Conservation (phyloP, 768 basidiomycete genomes). For the Austroboletus festivus region DNA sequence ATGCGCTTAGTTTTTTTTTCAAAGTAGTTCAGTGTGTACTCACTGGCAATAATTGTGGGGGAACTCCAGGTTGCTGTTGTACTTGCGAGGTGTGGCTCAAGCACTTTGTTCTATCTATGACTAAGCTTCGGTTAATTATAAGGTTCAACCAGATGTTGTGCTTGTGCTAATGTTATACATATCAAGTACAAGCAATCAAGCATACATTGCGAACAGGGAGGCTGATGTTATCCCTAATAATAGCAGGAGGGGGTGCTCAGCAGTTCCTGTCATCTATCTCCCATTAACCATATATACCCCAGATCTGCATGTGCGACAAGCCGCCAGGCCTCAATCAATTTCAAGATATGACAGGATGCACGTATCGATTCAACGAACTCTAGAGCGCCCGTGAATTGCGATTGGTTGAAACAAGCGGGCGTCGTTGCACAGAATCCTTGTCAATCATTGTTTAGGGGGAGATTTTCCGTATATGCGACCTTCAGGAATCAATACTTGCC, state of each 20-base stretch:
- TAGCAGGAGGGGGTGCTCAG: neutral
- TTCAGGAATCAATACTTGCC: conserved; percentile 4
- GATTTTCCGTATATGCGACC: conserved; percentile 26
- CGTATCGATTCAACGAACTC: conserved; percentile 16
- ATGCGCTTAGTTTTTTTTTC: no score
- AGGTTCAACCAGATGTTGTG: no score
- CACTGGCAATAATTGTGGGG: no score
- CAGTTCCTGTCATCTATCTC: conserved; percentile 22
- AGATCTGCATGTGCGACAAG: conserved; percentile 8
- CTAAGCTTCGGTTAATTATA: no score
- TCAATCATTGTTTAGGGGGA: conserved; percentile 29
- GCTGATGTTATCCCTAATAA: no score
- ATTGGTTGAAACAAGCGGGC: conserved; percentile 20
- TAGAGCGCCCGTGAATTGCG: conserved; percentile 21
- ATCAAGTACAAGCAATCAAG: no score
- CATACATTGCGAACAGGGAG: no score
- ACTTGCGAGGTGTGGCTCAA: no score
- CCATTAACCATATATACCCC: conserved; percentile 27
- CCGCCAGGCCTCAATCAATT: neutral
- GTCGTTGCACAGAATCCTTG: conserved; percentile 35
- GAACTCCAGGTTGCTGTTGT: no score
- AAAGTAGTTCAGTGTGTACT: no score
- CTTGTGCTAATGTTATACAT: no score
- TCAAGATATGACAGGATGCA: neutral
- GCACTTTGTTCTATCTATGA: no score